phyloP scores from a whole-genome alignment of 2,329 filamentous ascomycete species.

The Myriangium duriaei region DNA sequence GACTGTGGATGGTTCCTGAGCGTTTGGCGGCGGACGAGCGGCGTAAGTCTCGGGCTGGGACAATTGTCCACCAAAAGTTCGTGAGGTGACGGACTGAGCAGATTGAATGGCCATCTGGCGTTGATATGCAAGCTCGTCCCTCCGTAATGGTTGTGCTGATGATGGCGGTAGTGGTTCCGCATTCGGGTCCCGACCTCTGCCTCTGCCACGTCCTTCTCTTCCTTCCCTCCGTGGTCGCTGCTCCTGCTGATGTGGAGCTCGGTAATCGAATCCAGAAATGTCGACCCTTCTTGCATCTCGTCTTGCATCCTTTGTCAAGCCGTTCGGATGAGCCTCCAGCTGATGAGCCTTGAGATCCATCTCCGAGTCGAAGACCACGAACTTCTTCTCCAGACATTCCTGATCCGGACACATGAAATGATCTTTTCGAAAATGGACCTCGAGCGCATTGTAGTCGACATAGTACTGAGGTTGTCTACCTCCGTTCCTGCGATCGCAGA shows the following conservation, averaged over 20 bases:
- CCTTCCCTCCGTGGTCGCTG: constrained; percentile 38
- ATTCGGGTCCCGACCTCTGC: constrained; percentile 76
- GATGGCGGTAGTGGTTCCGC: constrained; percentile 64
- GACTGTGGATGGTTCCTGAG: constrained; percentile 26
- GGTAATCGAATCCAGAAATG: constrained; percentile 72
- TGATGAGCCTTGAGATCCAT: constrained; percentile 93
- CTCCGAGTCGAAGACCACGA: constrained; percentile 89
- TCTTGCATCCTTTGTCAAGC: constrained; percentile 68
- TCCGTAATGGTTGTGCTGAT: constrained; percentile 64
- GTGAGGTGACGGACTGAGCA: constrained; percentile 64
- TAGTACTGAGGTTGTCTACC: constrained; percentile 76
- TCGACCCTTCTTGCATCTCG: constrained; percentile 77
- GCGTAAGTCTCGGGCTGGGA: constrained; percentile 35
- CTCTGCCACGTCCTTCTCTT: constrained; percentile 38
- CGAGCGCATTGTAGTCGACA: constrained; percentile 72
- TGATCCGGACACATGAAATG: constrained; percentile 76
- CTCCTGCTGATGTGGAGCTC: constrained; percentile 54
- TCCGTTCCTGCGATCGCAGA: constrained; percentile 62
- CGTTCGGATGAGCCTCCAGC: constrained; percentile 66
- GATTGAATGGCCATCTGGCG: constrained; percentile 84
- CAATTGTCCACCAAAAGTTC: constrained; percentile 76
- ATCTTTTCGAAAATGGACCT: constrained; percentile 74
- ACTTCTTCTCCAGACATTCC: constrained; percentile 93
- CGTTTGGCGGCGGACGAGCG: constrained; percentile 33
- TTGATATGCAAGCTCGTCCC: constrained; percentile 86